A percentile compares a stretch with the other conserved stretches of the same genome.
phyloP scores from a whole-genome alignment of 2,329 filamentous ascomycete species.

The Hypoxylon sp. region DNA sequence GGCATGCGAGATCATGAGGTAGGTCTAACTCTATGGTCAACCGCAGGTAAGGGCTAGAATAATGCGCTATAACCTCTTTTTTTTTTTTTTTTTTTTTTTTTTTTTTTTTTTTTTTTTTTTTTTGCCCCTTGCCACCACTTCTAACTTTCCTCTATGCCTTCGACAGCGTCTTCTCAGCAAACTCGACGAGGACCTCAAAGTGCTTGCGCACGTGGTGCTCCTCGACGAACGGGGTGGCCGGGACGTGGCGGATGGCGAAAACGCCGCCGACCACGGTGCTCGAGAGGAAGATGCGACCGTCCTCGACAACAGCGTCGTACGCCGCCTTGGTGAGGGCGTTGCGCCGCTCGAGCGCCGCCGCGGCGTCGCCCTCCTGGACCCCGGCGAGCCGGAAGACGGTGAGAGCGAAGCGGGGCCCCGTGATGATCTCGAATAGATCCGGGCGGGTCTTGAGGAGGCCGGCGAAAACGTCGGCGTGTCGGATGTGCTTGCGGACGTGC shows the following conservation, averaged over 20 bases:
- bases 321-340: slow-evolving; percentile 77
- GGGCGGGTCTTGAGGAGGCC: slow-evolving; percentile 61
- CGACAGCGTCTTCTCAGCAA: slow-evolving; percentile 63
- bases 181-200: slow-evolving; percentile 75
- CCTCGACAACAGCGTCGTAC: slow-evolving; percentile 76
- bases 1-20: no score
- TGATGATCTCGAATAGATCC: slow-evolving; percentile 80
- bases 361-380: no score
- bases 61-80: no score
- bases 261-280: slow-evolving; percentile 75
- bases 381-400: slow-evolving; percentile 72
- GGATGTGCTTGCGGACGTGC: slow-evolving; percentile 75
- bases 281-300: slow-evolving; percentile 84
- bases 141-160: slow-evolving; percentile 30
- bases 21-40: not conserved
- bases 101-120: no score
- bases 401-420: slow-evolving; percentile 78
- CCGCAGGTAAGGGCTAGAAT: not conserved
- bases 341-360: slow-evolving; percentile 54
- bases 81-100: no score
- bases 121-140: no score
- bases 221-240: slow-evolving; percentile 73
- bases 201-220: slow-evolving; percentile 75
- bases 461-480: slow-evolving; percentile 74
- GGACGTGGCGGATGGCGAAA: slow-evolving; percentile 84